Base-by-base conservation (phyloP, 169 alveolate species). In the Theileria parva region DNA sequence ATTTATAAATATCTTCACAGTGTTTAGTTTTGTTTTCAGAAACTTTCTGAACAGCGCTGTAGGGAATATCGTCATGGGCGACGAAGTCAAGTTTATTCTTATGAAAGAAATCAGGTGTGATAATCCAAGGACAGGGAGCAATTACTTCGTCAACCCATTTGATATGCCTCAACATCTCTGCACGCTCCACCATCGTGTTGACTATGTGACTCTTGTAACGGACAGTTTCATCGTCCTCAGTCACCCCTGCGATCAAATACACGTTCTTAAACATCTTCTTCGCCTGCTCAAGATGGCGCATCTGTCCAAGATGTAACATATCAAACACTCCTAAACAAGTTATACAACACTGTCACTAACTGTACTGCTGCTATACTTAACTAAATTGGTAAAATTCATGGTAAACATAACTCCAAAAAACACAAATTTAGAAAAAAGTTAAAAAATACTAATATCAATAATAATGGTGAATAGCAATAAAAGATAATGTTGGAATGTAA, bases 121-220 rank as follows among this genome's bases (percentile, higher is more conserved):
- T 88, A 51, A 95, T 92, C 99, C 98, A 97, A 37, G 97, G 99
- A 81, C 99, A 96, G 0, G 99, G 99, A 32, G 98, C 95, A 34
- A 97, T 93, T 34, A 97, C 97, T 80, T 97, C 99, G 80, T 97
- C 99, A 11, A 94, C 99, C 99, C 99, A 97, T 64, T 95, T 95
- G 69, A 98, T 91, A 74, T 97, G 99, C 59, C 93, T 85, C 28
- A 97, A 92, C 30, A 97, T 94, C 65, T 97, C 99, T 27, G 97
- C 94, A 67, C 99, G 84, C 80, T 97, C 99, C 15, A 78, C 88
- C 78, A 95, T 93, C 9, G 95, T 94, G 95, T 96, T 96, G 39
- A 97, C 98, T n/a, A 96, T 92, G 76, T 94, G 95, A 17, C 99
- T 99, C 88, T 97, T 97, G 72, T 91, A 86, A 39, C 94, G 90